A percentile compares a stretch with the other conserved stretches of the same genome.
Evolutionary conservation across 2,329 filamentous ascomycete genomes (phyloP).

Genomic region (Sporothrix variecibatus): DNA sequence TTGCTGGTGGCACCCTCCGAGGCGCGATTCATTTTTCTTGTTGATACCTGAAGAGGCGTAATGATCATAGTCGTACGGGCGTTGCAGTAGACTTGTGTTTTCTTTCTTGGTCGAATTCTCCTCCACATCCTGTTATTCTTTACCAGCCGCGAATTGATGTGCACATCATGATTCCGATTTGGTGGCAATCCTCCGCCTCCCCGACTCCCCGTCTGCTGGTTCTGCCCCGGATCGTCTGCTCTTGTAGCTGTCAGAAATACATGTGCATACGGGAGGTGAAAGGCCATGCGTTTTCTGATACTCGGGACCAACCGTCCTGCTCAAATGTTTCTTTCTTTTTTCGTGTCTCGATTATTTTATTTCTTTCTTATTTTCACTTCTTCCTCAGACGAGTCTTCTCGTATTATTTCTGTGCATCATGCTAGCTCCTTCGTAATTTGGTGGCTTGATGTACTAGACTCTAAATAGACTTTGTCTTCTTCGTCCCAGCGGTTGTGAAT

Average conservation of each 20-base stretch:
- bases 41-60: not conserved
- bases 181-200: not conserved
- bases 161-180: not conserved
- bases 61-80: not conserved
- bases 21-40: not conserved
- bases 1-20: not conserved
- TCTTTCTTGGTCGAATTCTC: not conserved
- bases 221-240: not conserved
- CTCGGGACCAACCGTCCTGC: not conserved
- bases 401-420: not conserved
- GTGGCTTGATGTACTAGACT: slow-evolving; percentile 5
- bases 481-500: not conserved
- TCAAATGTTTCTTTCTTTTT: not conserved
- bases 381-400: not conserved
- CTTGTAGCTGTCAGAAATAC: not conserved
- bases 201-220: not conserved
- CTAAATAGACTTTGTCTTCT: not conserved
- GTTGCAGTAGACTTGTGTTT: not conserved
- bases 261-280: not conserved
- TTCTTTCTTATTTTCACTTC: not conserved
- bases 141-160: not conserved
- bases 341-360: not conserved
- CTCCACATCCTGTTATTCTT: not conserved
- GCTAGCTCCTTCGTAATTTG: not conserved
- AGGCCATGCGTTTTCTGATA: not conserved